A percentile compares a stretch with the other conserved stretches of the same genome.
Conservation (phyloP, 1,284 basidiomycete species). For the Ceratobasidium sp. region DNA sequence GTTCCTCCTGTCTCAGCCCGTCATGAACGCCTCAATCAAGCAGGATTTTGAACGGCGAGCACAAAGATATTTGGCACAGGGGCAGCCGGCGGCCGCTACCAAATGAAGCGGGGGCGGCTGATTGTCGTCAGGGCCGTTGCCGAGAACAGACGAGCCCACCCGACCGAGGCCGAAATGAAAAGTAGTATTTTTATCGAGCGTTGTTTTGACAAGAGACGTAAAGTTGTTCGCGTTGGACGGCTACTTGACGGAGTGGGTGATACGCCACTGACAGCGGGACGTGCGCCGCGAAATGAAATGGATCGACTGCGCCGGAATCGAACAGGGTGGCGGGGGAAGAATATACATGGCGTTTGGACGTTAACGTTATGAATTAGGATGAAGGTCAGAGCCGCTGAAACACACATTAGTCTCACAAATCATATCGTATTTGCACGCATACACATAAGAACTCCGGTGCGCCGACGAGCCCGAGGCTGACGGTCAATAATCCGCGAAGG, state of each 20-base stretch:
- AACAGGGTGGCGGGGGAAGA: neutral
- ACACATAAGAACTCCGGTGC: neutral
- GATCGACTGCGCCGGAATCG: neutral
- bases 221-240: neutral
- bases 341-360: neutral
- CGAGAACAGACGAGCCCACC: constrained; percentile 2
- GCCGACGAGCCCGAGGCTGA: neutral
- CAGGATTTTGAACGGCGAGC: neutral
- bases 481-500: constrained; percentile 1
- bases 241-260: neutral
- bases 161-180: constrained; percentile 24
- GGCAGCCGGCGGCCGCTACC: constrained; percentile 11
- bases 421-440: neutral
- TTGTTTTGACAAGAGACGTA: neutral
- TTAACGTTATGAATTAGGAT: neutral
- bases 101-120: constrained; percentile 2
- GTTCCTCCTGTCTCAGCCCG: constrained; percentile 17
- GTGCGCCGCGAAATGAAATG: constrained; percentile 23
- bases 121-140: constrained; percentile 20
- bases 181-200: neutral
- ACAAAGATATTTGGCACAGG: neutral
- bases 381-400: neutral
- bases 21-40: neutral
- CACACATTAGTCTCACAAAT: neutral
- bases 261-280: constrained; percentile 22